These are phyloP conservation scores for Clarireedia paspali DNA, from an alignment of 2,329 filamentous ascomycete genomes.

Conservation along the genomic window DNA sequence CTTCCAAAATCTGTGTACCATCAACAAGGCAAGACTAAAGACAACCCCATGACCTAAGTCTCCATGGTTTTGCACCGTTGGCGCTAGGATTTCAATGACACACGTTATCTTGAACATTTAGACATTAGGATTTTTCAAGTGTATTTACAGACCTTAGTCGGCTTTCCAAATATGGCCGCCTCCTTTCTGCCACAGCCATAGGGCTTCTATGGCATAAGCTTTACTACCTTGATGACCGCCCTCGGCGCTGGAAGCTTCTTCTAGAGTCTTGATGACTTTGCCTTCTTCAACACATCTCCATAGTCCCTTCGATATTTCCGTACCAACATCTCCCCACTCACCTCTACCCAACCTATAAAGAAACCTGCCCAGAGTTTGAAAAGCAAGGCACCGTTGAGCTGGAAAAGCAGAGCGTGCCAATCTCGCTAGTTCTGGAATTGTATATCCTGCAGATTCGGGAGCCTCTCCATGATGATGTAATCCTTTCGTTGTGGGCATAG, in stretches of 20 bases:
- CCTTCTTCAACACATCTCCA: constrained; percentile 76
- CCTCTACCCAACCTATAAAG: constrained; percentile 74
- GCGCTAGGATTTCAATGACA: no score
- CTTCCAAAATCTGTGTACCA: no score
- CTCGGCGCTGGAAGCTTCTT: constrained; percentile 62
- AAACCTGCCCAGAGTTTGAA: constrained; percentile 81
- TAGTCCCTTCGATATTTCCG: constrained; percentile 66
- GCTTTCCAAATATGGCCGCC: constrained; percentile 28
- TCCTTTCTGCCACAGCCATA: constrained; percentile 62
- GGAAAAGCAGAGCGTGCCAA: constrained; percentile 76
- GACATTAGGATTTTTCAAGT: no score
- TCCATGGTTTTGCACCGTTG: no score
- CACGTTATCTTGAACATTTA: no score
- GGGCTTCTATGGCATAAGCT: constrained; percentile 78
- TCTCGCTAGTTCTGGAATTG: constrained; percentile 74
- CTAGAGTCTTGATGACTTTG: constrained; percentile 66
- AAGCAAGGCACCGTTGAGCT: constrained; percentile 83
- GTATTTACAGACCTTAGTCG: constrained; percentile 10
- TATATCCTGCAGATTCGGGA: constrained; percentile 91
- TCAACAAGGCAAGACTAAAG: no score
- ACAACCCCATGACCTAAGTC: no score
- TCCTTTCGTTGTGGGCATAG: constrained; percentile 68
- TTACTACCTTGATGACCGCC: constrained; percentile 69
- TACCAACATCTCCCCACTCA: constrained; percentile 59
- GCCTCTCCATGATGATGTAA: constrained; percentile 91